phyloP scores from a whole-genome alignment of 768 basidiomycete species.

The Pisolithus albus region DNA sequence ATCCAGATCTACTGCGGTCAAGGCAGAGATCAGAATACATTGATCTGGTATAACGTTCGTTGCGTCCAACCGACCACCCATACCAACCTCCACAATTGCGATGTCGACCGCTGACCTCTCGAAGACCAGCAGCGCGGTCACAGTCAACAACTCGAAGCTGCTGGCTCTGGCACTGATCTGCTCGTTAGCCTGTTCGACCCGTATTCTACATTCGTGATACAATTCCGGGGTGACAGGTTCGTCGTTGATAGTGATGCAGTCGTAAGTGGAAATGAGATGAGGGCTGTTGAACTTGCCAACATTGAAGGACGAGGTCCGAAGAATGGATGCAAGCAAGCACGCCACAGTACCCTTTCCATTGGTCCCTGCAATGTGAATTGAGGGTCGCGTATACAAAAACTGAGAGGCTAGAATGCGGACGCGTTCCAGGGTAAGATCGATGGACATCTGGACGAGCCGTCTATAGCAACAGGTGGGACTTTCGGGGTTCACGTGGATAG shows the following conservation, averaged over 20 bases:
- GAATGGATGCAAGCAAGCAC: conserved; percentile 70
- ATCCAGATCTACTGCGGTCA: conserved; percentile 87
- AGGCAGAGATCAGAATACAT: conserved; percentile 65
- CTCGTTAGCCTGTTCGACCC: conserved; percentile 45
- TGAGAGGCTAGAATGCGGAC: conserved; percentile 44
- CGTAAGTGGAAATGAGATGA: conserved; percentile 72
- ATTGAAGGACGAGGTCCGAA: conserved; percentile 46
- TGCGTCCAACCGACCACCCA: conserved; percentile 90
- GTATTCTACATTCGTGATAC: conserved; percentile 42
- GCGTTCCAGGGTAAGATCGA: conserved; percentile 62
- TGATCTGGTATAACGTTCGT: conserved; percentile 81
- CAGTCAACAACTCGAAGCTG: conserved; percentile 80
- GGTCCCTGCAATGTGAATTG: conserved; percentile 88
- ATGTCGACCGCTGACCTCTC: conserved; percentile 66
- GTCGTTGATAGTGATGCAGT: conserved; percentile 68
- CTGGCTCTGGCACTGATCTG: conserved; percentile 44
- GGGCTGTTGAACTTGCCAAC: conserved; percentile 91
- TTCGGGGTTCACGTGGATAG: not conserved
- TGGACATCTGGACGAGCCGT: conserved; percentile 40
- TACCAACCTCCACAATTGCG: conserved; percentile 86
- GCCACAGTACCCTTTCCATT: conserved; percentile 97
- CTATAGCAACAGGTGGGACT: not conserved
- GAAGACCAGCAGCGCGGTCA: conserved; percentile 74
- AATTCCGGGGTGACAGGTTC: conserved; percentile 38
- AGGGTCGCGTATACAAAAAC: conserved; percentile 67